Percentiles rank a stretch among this genome's conserved stretches.
Conservation (phyloP, 1,139 yeast species). For the Diutina siamensis region DNA sequence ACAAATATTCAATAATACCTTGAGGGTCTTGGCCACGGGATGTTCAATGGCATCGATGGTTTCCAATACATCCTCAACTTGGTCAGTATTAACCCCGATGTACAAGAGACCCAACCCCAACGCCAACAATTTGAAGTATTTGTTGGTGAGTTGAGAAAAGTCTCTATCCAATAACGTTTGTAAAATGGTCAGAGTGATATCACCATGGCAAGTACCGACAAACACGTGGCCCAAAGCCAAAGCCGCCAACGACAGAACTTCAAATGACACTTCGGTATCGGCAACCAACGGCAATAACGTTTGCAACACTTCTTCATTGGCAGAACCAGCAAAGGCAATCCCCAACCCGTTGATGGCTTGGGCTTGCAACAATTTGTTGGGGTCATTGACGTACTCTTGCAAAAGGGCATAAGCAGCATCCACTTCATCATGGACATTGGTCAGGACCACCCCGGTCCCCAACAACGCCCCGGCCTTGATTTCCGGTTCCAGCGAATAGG, state of each 20-base stretch:
- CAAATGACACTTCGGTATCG: conserved; percentile 66
- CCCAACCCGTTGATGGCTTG: conserved; percentile 89
- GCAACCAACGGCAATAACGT: conserved; percentile 76
- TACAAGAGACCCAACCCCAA: conserved; percentile 85
- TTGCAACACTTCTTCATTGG: conserved; percentile 72
- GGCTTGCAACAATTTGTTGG: conserved; percentile 46
- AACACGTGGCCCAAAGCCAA: conserved; percentile 88
- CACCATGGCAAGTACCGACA: conserved; percentile 95
- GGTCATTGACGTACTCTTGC: conserved; percentile 61
- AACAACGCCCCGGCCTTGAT: conserved; percentile 93
- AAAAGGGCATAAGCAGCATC: conserved; percentile 84
- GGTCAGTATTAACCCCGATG: conserved; percentile 81
- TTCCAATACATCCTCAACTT: conserved; percentile 89
- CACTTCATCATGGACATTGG: conserved; percentile 92
- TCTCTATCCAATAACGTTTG: conserved; percentile 87
- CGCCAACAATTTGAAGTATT: conserved; percentile 85
- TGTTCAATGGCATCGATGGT: conserved; percentile 93
- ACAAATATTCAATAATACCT: conserved; percentile 83
- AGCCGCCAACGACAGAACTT: conserved; percentile 78
- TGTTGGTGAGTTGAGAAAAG: conserved; percentile 61
- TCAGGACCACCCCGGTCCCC: conserved; percentile 91
- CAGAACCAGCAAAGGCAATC: conserved; percentile 90
- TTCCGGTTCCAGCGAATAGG: conserved; percentile 77
- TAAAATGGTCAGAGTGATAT: conserved; percentile 78
- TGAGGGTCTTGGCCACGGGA: conserved; percentile 82